Base-by-base conservation (phyloP, 2,329 filamentous ascomycete species). In the Purpureocillium lavendulum region DNA sequence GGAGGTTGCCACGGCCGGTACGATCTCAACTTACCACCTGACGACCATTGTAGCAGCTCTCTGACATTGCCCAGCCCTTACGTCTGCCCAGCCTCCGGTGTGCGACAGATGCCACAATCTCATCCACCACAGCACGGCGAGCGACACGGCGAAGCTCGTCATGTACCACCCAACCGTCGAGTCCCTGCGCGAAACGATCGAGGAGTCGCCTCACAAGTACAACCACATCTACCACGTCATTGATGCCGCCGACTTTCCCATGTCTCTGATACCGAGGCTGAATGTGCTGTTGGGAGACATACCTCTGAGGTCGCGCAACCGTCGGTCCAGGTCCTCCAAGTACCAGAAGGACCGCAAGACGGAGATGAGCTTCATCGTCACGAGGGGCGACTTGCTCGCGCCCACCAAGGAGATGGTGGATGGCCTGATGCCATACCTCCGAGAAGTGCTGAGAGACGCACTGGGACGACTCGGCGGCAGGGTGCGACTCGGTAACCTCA, bases 141-240 rank as follows among this genome's bases (percentile, higher is more conserved):
- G 55, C 31, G 47, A 50, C 10, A 53, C 55, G 2, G 52, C 58
- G 14, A 57, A 55, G 40, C 65, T 75, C 13, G 73, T 85, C 6
- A 90, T 94, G 50, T 73, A 77, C 40, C 87, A 94, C 54, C 92
- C 92, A 0, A 82, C 82, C 1, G 73, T 96, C 46, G 75, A 87
- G 33, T 81, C 86, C 3, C 80, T 98, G 38, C 79, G 81, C 48
- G 82, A 87, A 46, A 94, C 88, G 13, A 84, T 98, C 38, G 74
- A 82, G 39, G 87, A 94, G 60, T 94, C 90, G 1, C 89, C 89
- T 0, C 82, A 94, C 62, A 85, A 85, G 57, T 77, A 85, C 56
- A 97, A 98, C 54, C 87, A 96, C 61, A 82, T 98, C 45, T 98
- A 97, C 58, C 92, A 98, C 61, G 73, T 98, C 18, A 68, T 98